Base-by-base conservation (phyloP, 140 eudicot genomes). In the Cichorium intybus region DNA sequence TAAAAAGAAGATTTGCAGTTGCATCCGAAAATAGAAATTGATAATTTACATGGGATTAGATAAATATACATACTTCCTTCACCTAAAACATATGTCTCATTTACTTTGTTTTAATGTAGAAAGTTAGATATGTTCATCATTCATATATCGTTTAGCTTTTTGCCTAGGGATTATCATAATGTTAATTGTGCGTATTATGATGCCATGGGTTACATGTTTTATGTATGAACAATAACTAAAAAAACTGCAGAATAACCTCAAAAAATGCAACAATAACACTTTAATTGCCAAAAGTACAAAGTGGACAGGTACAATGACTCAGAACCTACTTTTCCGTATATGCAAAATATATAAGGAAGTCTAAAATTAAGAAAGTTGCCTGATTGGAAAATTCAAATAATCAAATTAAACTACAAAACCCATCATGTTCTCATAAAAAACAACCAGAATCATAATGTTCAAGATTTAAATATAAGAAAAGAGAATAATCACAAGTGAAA, bases 351-450 rank as follows among this genome's bases (percentile, higher is more conserved):
- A 52, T 37, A 41, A n/a, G n/a, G n/a, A n/a, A n/a, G n/a, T n/a
- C n/a, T 10, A 16, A 1, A 62, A 14, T 11, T 6, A 63, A 72
- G 24, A 71, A 37, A 26, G 17, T 62, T 4, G 56, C 77, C 21
- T 39, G 21, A 61, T 71, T 20, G 27, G n/a, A 55, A 54, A 43
- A 28, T 72, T 41, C 31, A 62, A 28, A 28, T 56, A 62, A 52
- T 17, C 56, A 26, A 51, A 71, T 3, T 45, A 29, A 63, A 43
- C 66, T n/a, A 72, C 58, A 54, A 72, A 71, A 58, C 26, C 18
- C 6, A 29, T 23, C 17, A 70, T 4, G 47, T 3, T 48, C 47
- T 1, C 37, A 47, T 5, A 2, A 33, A 51, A 64, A 66, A 1
- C 14, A 28, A 29, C 59, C 10, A 59, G 17, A 69, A 58, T 43